These are phyloP conservation scores for Cicer pinnatifidum DNA, from an alignment of 306 rosid species.

Conservation along the genomic window DNA sequence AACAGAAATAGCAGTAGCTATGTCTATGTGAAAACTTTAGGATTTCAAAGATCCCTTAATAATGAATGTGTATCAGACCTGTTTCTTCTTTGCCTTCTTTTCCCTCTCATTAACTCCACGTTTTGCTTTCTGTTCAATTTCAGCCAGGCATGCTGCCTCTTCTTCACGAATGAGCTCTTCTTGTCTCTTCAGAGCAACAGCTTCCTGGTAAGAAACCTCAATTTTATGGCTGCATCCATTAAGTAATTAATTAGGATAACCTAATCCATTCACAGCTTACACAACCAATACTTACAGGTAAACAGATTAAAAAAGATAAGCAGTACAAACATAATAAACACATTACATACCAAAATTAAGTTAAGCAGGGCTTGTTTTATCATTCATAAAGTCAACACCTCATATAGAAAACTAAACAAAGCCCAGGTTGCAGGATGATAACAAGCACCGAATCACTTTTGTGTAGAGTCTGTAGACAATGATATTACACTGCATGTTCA, in stretches of 20 bases:
- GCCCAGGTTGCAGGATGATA: not conserved
- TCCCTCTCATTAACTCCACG: slow-evolving; percentile 82
- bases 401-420: slow-evolving; percentile 28
- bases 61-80: slow-evolving; percentile 53
- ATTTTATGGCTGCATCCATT: slow-evolving; percentile 82
- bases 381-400: not conserved
- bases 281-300: slow-evolving; percentile 24
- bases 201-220: slow-evolving; percentile 97
- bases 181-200: slow-evolving; percentile 95
- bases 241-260: slow-evolving; percentile 45
- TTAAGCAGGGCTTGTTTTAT: not conserved
- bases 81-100: slow-evolving; percentile 87
- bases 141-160: slow-evolving; percentile 95
- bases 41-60: slow-evolving; percentile 24
- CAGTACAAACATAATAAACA: slow-evolving; percentile 28
- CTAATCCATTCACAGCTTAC: slow-evolving; percentile 29
- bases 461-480: slow-evolving; percentile 10
- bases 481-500: slow-evolving; percentile 6
- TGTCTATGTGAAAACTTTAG: slow-evolving; percentile 13
- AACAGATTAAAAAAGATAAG: slow-evolving; percentile 27
- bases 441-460: slow-evolving; percentile 5
- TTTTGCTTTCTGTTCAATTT: slow-evolving; percentile 87
- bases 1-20: slow-evolving; percentile 30
- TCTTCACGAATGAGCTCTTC: slow-evolving; percentile 99
- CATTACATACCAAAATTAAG: slow-evolving; percentile 26